Percentiles rank a stretch among this genome's conserved stretches.
Conservation (phyloP, 345 rosid genomes). For the Eucalyptus cloeziana region DNA sequence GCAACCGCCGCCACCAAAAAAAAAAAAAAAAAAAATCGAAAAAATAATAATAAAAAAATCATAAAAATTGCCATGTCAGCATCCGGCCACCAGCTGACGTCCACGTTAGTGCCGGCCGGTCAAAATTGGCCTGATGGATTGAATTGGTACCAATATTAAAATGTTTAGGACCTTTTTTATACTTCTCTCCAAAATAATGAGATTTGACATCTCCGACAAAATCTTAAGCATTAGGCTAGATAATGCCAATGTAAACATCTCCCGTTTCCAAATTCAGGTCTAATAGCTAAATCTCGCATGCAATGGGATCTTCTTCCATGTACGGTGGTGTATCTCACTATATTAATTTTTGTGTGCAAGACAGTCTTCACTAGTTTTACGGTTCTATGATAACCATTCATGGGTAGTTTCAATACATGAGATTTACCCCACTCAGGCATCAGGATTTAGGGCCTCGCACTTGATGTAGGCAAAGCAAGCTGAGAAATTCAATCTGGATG, state of each 20-base stretch:
- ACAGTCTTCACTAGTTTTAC: background rate
- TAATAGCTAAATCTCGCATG: background rate
- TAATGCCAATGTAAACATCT: background rate
- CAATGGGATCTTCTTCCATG: background rate
- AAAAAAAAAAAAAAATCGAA: no score
- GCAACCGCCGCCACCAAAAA: no score
- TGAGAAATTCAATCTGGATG: background rate
- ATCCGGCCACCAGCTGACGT: no score
- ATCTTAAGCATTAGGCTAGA: background rate
- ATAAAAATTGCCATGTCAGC: no score
- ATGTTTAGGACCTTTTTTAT: no score
- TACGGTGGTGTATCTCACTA: background rate
- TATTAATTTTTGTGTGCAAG: background rate
- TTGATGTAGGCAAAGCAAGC: background rate
- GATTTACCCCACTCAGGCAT: background rate
- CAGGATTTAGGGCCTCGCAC: background rate
- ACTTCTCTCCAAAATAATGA: background rate
- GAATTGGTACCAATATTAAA: no score
- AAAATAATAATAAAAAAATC: no score
- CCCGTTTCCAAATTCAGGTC: background rate
- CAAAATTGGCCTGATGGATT: no score
- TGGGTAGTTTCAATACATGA: background rate
- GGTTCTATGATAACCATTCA: background rate
- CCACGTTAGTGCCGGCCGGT: fast-evolving
- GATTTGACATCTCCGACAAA: background rate